phyloP scores from a whole-genome alignment of 2,329 filamentous ascomycete species.

The Aciculosporium take region DNA sequence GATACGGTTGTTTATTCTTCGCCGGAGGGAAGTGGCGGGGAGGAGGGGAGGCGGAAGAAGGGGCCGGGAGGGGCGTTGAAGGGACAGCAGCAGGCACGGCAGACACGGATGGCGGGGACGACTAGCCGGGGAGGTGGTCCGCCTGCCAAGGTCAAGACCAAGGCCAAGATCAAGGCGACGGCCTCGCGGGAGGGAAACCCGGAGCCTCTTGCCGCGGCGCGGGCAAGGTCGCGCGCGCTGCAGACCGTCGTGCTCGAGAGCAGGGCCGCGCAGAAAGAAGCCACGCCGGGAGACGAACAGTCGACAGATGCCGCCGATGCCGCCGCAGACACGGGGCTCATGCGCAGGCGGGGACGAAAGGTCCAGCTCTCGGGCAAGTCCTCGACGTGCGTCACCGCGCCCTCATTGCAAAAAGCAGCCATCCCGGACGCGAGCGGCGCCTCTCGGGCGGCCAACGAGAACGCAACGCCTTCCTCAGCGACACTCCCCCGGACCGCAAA shows the following conservation, averaged over 20 bases:
- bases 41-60: background rate
- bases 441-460: background rate
- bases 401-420: background rate
- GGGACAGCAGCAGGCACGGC: background rate
- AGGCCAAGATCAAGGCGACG: background rate
- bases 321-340: background rate
- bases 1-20: background rate
- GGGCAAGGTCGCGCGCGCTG: background rate
- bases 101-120: background rate
- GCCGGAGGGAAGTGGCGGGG: background rate
- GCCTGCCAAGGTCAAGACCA: no score
- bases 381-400: background rate
- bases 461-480: background rate
- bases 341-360: background rate
- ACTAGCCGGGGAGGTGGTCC: no score
- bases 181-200: no score
- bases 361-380: background rate
- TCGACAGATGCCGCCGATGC: background rate
- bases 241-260: background rate
- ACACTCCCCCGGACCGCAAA: background rate
- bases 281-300: background rate
- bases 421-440: background rate
- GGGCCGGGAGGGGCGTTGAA: background rate
- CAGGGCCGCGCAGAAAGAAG: no score
- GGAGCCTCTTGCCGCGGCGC: background rate